Base-by-base conservation (phyloP, 306 rosid genomes). In the peach (Prunus persica) region DNA sequence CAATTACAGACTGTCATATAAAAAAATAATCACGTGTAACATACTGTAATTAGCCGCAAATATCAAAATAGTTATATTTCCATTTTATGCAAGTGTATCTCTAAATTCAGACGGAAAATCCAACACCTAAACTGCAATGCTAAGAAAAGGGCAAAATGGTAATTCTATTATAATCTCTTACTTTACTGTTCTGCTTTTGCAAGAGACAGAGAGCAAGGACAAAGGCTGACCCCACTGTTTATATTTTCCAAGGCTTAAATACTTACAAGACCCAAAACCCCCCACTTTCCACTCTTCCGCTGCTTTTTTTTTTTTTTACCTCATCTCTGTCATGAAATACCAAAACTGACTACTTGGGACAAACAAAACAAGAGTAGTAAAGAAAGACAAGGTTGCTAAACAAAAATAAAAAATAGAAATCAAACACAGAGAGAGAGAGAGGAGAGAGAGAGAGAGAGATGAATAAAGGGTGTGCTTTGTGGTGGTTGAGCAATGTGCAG, bases 331-430 rank as follows among this genome's bases (percentile, higher is more conserved):
- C 67, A 83, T 78, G 82, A 50, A 30, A 55, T 72, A 78, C 82
- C 82, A 64, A 70, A 64, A 32, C 82, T 49, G 78, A 55, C 80
- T 79, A 70, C 82, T 74, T 75, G 86, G 84, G 81, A 68, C 88
- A 78, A 82, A 34, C 82, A 78, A 72, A 55, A 56, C 66, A 67
- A 68, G 47, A 72, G 34, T 2, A 62, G 72, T 74, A 76, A 65
- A 65, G 22, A 73, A 24, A 79, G 63, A 34, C 69, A 34, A 32
- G 22, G 69, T 65, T 34, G 25, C 49, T 65, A 20, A 38, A 38
- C 3, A 0, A 34, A 18, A 73, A 18, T 57, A 8, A 25, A 24
- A 10, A 54, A 71, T 46, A 62, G 28, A 73, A 73, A 75, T 57
- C 13, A 38, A 22, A 81, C 27, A 75, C 38, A 67, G 46, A 73